Base-by-base conservation (phyloP, 768 basidiomycete species). In the Boletus rex-veris region DNA sequence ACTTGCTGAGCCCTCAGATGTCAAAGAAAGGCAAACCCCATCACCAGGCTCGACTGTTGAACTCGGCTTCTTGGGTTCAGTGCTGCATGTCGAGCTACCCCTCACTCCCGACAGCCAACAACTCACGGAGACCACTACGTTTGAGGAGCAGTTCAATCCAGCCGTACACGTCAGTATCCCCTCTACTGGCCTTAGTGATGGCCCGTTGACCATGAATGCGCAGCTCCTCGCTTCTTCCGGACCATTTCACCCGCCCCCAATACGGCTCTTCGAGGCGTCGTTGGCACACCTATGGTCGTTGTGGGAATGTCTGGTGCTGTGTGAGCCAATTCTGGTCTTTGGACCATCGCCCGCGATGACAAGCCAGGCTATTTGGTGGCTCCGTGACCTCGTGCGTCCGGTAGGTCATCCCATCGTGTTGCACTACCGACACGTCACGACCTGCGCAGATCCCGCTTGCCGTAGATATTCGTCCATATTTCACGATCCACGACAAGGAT, bases 401-500 rank as follows among this genome's bases (percentile, higher is more conserved):
- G 88, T 93, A 64, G 48, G 78, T 71, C 30, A 15, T 19, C 45
- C 28, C 8, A 28, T 33, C 12, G 19, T 43, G 21, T 7, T 48
- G 24, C 7, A 30, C 14, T 26, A 24, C 50, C n/a, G 35, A 14
- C 33, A 10, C 33, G 33, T 35, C 35, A 19, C 28, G 54, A 36
- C 48, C 7, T 37, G 9, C 36, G 40, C 54, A 93, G 92, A 85
- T 96, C 30, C 92, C 93, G 4, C 76, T 91, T 8, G 82, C 86
- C 0, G 83, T 83, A 2, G 95, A 99, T 64, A 83, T 92, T 62
- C 81, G 96, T 9, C 96, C 96, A 0, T 99, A 96, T 69, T 90
- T 98, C 59, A 97, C 96, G 15, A 93, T 99, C 62, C 96, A 98
- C 67, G 96, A 98, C 63, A 80, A 80, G n/a, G 94, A 97, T 55